Evolutionary conservation across 2,329 filamentous ascomycete genomes (phyloP), one percentile per base, ranked within the genome.

Genomic region (Rutstroemia sydowiana): DNA sequence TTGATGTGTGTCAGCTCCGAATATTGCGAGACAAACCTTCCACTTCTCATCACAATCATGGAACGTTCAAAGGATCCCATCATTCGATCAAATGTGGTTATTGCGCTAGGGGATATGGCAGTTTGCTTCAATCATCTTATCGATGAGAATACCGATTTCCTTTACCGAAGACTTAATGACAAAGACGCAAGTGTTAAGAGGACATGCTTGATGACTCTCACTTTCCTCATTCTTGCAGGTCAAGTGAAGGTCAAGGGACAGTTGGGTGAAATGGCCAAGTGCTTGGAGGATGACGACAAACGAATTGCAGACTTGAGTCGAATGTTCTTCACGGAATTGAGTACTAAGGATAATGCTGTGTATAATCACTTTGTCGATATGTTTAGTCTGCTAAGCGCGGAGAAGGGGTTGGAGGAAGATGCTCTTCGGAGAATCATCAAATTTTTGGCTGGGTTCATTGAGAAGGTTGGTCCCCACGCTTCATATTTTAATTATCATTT

Each of bases 291-390:
- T 64, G 82, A 84, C n/a, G 95, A 98, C 66, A 90, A 91, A 70
- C 82, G 88, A 56, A 95, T 97, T 57, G 88, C 91, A 0, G 93
- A 98, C 65, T 78, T 98, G 65, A 88, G 90, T 13, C 79, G 89
- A 54, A 97, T 97, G 92, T 98, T 98, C 80, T 98, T 98, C 70
- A 92, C 89, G 0, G 93, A 98, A 70, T 78, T 98, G 51, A 90
- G 91, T 56, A 95, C 90, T 61, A 98, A 98, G 74, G 93, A 98
- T 68, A 98, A 98, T 65, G 93, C 93, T 2, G 89, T 98, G 2
- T 98, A 98, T 70, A 98, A 98, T 68, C 92, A 98, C 72, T 98
- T 98, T 70, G 90, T 98, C 26, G 93, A 98, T 67, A 97, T 98
- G 88, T 98, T 98, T 70, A 92, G 87, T 65, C 73, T 97, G 58